A percentile compares a stretch with the other conserved stretches of the same genome.
phyloP scores from a whole-genome alignment of 1,284 basidiomycete species.

The Hymenochaete sp. region DNA sequence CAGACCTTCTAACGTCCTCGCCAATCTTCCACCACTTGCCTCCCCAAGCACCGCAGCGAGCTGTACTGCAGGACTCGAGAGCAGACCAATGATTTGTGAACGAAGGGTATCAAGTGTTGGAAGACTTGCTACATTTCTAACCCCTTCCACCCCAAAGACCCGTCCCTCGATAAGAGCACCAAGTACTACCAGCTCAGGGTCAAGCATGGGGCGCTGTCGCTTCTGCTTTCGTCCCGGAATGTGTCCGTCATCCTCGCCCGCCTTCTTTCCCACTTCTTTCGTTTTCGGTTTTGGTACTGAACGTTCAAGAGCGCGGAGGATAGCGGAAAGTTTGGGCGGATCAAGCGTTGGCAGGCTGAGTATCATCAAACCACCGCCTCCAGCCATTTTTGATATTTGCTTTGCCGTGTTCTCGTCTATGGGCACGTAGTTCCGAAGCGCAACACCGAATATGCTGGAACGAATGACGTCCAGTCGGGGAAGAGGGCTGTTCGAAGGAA shows the following conservation, averaged over 20 bases:
- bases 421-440: constrained; percentile 49
- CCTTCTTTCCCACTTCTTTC: constrained; percentile 39
- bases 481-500: constrained; percentile 31
- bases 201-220: constrained; percentile 40
- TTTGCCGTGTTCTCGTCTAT: constrained; percentile 40
- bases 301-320: constrained; percentile 62
- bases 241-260: constrained; percentile 47
- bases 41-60: constrained; percentile 60
- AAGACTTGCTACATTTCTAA: constrained; percentile 55
- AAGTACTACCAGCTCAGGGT: constrained; percentile 60
- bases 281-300: constrained; percentile 46
- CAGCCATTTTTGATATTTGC: constrained; percentile 44
- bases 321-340: constrained; percentile 58
- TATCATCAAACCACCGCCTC: constrained; percentile 51
- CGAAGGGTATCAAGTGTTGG: constrained; percentile 64
- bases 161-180: constrained; percentile 69
- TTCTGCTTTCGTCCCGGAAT: constrained; percentile 61
- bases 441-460: constrained; percentile 65
- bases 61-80: constrained; percentile 63
- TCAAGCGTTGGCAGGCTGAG: constrained; percentile 59
- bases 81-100: constrained; percentile 66
- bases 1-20: constrained; percentile 69
- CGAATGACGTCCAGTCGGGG: constrained; percentile 50
- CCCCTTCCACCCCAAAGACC: constrained; percentile 48
- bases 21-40: constrained; percentile 65